Evolutionary conservation across 345 rosid genomes (phyloP).

Genomic region (Boechera retrofracta): DNA sequence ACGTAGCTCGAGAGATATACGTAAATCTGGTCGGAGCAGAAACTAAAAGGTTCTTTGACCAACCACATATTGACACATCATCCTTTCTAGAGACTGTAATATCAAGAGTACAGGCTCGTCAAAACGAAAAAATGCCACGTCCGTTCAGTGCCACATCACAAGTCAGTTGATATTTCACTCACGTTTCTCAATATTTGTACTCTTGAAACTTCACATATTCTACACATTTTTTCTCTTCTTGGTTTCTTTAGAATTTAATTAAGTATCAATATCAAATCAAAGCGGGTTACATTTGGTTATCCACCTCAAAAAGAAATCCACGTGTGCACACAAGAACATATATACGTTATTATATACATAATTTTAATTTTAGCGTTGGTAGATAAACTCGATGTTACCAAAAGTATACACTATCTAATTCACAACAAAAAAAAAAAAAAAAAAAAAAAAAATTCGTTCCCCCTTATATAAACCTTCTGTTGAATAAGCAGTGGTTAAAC

Average conservation of each 20-base stretch:
- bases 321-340: constrained; percentile 42
- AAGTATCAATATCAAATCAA: constrained; percentile 25
- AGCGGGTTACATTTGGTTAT: constrained; percentile 41
- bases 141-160: constrained; percentile 41
- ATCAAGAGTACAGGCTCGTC: constrained; percentile 34
- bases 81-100: constrained; percentile 36
- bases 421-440: constrained; percentile 2
- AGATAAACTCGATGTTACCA: constrained; percentile 44
- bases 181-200: constrained; percentile 32
- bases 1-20: constrained; percentile 42
- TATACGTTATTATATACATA: constrained; percentile 31
- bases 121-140: constrained; percentile 32
- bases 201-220: constrained; percentile 16
- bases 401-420: constrained; percentile 49
- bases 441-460: neutral
- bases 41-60: constrained; percentile 30
- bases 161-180: constrained; percentile 33
- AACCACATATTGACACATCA: constrained; percentile 26
- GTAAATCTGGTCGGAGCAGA: constrained; percentile 38
- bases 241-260: neutral
- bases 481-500: neutral
- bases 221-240: constrained; percentile 7
- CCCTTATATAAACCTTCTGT: constrained; percentile 38
- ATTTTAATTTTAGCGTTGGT: constrained; percentile 27
- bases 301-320: constrained; percentile 40